Evolutionary conservation across 768 basidiomycete species (phyloP).

Genomic region (Leccinum subtestaceum): DNA sequence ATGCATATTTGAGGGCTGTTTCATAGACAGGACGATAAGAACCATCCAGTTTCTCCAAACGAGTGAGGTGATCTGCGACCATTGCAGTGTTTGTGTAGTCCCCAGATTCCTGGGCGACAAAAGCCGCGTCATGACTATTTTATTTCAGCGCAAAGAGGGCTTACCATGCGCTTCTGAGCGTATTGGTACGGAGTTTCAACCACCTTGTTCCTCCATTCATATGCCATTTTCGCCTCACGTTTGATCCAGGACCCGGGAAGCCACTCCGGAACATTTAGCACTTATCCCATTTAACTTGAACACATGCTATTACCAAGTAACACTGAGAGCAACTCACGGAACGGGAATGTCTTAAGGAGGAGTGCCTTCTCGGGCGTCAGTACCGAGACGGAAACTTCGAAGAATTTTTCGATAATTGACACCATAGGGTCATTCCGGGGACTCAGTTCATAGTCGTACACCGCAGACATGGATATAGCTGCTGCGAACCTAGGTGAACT

Average conservation of each 20-base stretch:
- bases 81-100: neutral
- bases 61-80: neutral
- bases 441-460: neutral
- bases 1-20: neutral
- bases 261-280: neutral
- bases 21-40: neutral
- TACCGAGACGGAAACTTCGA: neutral
- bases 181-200: constrained; percentile 3
- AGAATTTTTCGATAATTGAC: neutral
- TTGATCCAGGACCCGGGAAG: constrained; percentile 8
- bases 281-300: neutral
- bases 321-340: constrained; percentile 11
- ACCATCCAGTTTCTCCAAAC: neutral
- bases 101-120: neutral
- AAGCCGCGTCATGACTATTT: neutral
- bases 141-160: neutral
- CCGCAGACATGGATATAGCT: neutral
- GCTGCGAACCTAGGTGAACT: neutral
- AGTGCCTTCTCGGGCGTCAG: neutral
- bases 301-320: constrained; percentile 1
- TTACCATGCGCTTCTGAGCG: neutral
- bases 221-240: neutral
- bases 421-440: constrained; percentile 8
- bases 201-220: neutral
- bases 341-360: constrained; percentile 2